Percentiles rank a stretch among this genome's conserved stretches.
Evolutionary conservation across 1,284 basidiomycete species (phyloP).

Genomic region (Tylopilus sp.): DNA sequence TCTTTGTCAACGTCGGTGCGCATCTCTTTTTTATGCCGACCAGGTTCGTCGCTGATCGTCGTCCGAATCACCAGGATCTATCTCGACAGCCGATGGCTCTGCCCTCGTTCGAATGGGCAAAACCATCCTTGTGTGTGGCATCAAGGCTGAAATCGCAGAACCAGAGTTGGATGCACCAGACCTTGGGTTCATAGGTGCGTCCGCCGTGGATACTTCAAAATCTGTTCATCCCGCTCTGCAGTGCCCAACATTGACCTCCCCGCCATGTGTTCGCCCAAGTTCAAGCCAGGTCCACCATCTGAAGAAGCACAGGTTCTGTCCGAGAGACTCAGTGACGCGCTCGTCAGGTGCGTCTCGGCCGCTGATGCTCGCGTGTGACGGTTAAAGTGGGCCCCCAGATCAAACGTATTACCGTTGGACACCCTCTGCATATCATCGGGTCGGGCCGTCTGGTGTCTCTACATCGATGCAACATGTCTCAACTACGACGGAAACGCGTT

Average conservation of each 20-base stretch:
- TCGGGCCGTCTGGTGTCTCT: slow-evolving; percentile 91
- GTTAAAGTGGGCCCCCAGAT: slow-evolving; percentile 56
- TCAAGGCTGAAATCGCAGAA: slow-evolving; percentile 95
- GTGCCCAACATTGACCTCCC: slow-evolving; percentile 93
- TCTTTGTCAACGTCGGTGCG: slow-evolving; percentile 73
- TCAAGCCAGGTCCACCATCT: slow-evolving; percentile 93
- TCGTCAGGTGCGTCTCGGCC: slow-evolving; percentile 68
- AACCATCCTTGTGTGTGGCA: slow-evolving; percentile 92
- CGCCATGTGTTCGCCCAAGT: slow-evolving; percentile 91
- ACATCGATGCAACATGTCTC: slow-evolving; percentile 94
- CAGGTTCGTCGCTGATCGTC: neutral
- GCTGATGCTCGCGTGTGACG: neutral
- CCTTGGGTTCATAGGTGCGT: slow-evolving; percentile 80
- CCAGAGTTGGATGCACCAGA: slow-evolving; percentile 82
- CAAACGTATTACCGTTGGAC: slow-evolving; percentile 71
- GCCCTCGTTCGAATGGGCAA: slow-evolving; percentile 90
- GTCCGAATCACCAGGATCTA: slow-evolving; percentile 57
- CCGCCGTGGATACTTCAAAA: neutral
- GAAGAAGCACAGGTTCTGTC: slow-evolving; percentile 94
- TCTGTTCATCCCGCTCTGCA: slow-evolving; percentile 37
- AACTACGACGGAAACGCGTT: slow-evolving; percentile 98
- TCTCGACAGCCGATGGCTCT: slow-evolving; percentile 92
- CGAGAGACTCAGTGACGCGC: slow-evolving; percentile 81
- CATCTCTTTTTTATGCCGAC: slow-evolving; percentile 15
- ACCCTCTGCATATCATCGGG: slow-evolving; percentile 85